Percentiles rank a stretch among this genome's conserved stretches.
Evolutionary conservation across 108 stramenopile genomes (phyloP).

Genomic region (Nannochloropsis oceanica): DNA sequence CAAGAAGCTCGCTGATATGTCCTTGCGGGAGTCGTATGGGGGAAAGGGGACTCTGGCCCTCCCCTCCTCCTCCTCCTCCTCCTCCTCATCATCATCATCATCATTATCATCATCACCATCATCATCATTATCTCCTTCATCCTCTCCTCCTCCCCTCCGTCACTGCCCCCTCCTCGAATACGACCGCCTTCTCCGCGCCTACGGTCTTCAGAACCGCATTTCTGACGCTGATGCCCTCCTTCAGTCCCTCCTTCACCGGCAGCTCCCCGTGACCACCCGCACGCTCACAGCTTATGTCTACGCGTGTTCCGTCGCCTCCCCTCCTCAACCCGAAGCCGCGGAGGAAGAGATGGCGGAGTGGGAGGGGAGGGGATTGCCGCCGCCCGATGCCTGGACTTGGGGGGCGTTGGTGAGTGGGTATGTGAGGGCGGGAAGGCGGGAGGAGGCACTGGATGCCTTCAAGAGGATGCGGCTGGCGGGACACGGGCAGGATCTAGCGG

Average conservation of each 20-base stretch:
- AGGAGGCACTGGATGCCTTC: background rate
- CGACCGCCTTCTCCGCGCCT: background rate
- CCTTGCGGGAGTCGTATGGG: background rate
- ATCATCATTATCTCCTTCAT: background rate
- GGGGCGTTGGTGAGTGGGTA: background rate
- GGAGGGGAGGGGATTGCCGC: background rate
- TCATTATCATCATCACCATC: too few relatives aligned
- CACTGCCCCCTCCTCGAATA: background rate
- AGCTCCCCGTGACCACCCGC: background rate
- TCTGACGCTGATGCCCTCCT: background rate
- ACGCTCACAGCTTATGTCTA: background rate
- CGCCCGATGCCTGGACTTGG: background rate
- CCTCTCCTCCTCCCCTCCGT: background rate
- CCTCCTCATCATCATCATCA: too few relatives aligned
- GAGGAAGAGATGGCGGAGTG: background rate
- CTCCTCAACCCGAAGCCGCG: background rate
- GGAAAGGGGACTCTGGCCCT: background rate
- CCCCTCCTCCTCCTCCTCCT: background rate
- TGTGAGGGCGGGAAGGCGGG: background rate
- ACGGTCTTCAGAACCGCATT: background rate
- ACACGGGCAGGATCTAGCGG: background rate
- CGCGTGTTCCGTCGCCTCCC: background rate
- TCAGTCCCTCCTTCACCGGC: background rate
- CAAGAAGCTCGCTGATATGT: background rate
- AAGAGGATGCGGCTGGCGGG: background rate